Conservation (phyloP, 345 rosid genomes). For the Kernera saxatilis region DNA sequence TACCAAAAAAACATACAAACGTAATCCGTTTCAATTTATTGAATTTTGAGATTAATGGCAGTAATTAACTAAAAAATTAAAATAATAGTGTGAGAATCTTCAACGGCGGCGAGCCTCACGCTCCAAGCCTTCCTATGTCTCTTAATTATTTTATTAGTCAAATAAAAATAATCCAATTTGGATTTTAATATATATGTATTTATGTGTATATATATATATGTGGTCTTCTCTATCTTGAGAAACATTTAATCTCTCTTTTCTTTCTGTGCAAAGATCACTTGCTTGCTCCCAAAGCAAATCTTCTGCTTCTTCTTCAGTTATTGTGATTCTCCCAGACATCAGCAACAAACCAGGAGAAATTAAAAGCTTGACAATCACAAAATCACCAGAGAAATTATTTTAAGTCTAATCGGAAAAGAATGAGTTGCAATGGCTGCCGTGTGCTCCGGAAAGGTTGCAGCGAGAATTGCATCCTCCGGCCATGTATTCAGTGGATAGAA, state of each 20-base stretch:
- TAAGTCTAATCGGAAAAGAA: slow-evolving; percentile 1
- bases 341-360: neutral
- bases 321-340: slow-evolving; percentile 3
- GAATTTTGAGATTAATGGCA: neutral
- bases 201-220: slow-evolving; percentile 2
- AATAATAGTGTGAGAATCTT: slow-evolving; percentile 2
- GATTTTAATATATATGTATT: neutral
- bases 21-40: neutral
- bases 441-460: slow-evolving; percentile 97
- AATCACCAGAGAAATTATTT: neutral
- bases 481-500: slow-evolving; percentile 91
- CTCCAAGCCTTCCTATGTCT: neutral
- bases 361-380: neutral
- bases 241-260: slow-evolving; percentile 3
- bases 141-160: neutral
- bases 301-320: neutral
- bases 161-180: neutral
- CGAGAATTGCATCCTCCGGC: slow-evolving; percentile 79
- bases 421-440: slow-evolving; percentile 99
- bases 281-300: slow-evolving; percentile 32
- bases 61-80: neutral
- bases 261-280: neutral
- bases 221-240: slow-evolving; percentile 5
- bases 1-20: neutral
- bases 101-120: slow-evolving; percentile 31